phyloP scores from a whole-genome alignment of 164 flowering plant genomes.

The Piper betle region DNA sequence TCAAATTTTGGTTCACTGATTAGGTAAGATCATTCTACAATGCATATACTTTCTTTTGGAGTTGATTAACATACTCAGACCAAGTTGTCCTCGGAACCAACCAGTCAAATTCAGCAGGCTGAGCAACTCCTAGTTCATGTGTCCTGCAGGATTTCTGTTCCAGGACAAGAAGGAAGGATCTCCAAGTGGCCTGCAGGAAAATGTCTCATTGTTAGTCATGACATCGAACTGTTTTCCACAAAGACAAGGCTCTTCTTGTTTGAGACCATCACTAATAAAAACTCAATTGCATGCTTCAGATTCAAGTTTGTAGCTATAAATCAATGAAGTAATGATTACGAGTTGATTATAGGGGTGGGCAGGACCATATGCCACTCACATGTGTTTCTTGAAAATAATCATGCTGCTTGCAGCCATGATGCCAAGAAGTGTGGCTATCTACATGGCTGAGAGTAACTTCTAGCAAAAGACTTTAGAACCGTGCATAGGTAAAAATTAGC shows the following conservation, averaged over 20 bases:
- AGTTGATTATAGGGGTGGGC: background rate
- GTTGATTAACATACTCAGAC: too few species aligned
- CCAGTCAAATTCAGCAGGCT: too few species aligned
- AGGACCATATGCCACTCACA: too few species aligned
- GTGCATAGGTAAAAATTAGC: too few species aligned
- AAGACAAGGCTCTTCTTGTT: background rate
- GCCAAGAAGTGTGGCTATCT: background rate
- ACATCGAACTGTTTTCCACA: background rate
- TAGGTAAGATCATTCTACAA: too few species aligned
- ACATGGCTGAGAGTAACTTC: background rate
- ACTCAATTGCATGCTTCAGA: background rate
- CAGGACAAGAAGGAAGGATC: constrained; percentile 24
- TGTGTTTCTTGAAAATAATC: too few species aligned
- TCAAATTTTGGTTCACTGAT: too few species aligned
- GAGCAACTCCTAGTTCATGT: constrained; percentile 13
- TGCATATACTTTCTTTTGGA: too few species aligned
- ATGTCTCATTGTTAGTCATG: background rate
- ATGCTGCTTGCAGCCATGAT: background rate
- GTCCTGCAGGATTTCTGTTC: constrained; percentile 32
- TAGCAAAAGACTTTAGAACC: too few species aligned
- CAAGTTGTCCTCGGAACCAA: too few species aligned
- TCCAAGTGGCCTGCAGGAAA: constrained; percentile 37
- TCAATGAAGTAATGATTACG: background rate
- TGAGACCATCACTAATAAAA: background rate
- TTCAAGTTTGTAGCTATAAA: background rate